Evolutionary conservation across 1,139 yeast species (phyloP).

Genomic region (Pichia sp.): DNA sequence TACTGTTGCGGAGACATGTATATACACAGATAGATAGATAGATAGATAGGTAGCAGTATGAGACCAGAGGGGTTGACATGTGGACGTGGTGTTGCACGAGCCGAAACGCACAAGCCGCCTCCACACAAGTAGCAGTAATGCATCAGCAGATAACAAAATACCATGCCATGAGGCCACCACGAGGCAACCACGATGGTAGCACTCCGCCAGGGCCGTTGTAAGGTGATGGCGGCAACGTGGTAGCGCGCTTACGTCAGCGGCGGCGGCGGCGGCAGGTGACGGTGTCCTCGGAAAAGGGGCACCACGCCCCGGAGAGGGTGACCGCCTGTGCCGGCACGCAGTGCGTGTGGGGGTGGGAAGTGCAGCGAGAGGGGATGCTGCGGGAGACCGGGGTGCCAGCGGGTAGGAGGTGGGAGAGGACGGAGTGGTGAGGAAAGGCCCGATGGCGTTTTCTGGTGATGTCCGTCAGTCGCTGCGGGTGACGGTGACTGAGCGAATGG

Average conservation of each 20-base stretch:
- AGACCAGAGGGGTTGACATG: too few relatives aligned
- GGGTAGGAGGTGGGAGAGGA: background rate
- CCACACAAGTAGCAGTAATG: too few relatives aligned
- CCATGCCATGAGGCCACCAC: too few relatives aligned
- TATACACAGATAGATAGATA: too few relatives aligned
- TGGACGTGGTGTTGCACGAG: too few relatives aligned
- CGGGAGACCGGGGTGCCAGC: background rate
- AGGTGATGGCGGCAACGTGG: background rate
- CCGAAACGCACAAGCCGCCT: too few relatives aligned
- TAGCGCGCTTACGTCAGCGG: constrained; percentile 2
- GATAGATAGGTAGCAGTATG: too few relatives aligned
- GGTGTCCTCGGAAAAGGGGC: background rate
- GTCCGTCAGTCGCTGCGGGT: background rate
- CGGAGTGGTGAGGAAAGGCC: background rate
- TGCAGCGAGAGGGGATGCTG: background rate
- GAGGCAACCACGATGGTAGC: too few relatives aligned
- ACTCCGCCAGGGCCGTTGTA: too few relatives aligned
- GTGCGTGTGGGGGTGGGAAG: background rate
- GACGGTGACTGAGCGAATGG: background rate
- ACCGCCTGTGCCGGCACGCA: background rate
- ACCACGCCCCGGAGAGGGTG: constrained; percentile 6
- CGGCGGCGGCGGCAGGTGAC: background rate
- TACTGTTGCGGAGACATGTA: too few relatives aligned
- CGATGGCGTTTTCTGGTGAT: background rate
- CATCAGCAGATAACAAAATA: too few relatives aligned